A percentile compares a stretch with the other conserved stretches of the same genome.
Conservation (phyloP, 768 basidiomycete genomes). For the Naganishia randhawae region DNA sequence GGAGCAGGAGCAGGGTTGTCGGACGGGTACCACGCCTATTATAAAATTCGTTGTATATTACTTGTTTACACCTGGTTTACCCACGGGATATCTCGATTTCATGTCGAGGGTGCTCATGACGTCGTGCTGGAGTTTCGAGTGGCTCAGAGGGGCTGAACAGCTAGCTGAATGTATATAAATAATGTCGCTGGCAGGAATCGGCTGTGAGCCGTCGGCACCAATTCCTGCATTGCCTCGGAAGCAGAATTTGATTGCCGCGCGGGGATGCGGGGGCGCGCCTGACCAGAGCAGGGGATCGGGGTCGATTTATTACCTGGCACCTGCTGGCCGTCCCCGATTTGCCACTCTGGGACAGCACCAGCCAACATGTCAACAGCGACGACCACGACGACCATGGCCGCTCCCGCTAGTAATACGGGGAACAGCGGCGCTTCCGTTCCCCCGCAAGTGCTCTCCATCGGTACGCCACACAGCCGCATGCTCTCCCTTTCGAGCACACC, state of each 20-base stretch:
- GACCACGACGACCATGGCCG: background rate
- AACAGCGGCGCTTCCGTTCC: background rate
- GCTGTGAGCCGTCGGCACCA: no score
- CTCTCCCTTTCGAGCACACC: background rate
- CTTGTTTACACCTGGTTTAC: background rate
- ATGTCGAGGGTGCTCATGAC: background rate
- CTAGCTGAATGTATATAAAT: no score
- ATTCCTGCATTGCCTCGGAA: no score
- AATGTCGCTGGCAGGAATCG: no score
- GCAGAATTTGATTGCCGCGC: no score
- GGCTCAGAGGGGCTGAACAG: no score
- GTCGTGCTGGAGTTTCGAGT: no score
- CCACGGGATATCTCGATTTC: background rate
- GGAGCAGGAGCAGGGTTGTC: background rate
- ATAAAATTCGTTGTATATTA: background rate
- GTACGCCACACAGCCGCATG: background rate
- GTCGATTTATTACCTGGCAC: no score
- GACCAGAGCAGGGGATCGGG: no score
- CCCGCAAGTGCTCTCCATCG: slow-evolving; percentile 15
- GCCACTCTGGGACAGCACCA: background rate
- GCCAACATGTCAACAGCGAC: slow-evolving; percentile 7
- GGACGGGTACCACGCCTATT: background rate
- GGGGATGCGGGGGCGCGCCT: no score
- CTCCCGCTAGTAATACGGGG: no score
- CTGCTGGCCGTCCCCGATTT: no score